Evolutionary conservation across 148 eudicot species (phyloP).

Genomic region (Rhododendron williamsianum): DNA sequence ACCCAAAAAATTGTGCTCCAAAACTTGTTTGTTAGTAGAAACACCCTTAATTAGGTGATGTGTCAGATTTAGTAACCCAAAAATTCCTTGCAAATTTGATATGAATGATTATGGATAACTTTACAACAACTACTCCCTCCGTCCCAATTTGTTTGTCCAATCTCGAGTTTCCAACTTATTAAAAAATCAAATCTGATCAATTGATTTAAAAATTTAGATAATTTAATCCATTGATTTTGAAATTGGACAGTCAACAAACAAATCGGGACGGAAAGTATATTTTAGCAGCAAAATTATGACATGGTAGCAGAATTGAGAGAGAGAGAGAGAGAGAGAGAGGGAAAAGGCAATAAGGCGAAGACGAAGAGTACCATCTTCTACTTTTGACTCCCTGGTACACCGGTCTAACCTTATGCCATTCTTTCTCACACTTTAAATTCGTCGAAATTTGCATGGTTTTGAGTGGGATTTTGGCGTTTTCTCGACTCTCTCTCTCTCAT

Average conservation of each 20-base stretch:
- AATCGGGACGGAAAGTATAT: too few species aligned
- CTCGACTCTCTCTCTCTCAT: background rate
- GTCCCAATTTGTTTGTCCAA: too few species aligned
- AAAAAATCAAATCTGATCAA: too few species aligned
- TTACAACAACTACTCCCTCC: too few species aligned
- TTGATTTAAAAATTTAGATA: too few species aligned
- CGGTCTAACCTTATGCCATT: background rate
- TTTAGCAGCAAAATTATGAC: too few species aligned
- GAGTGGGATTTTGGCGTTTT: conserved; percentile 27
- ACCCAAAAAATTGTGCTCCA: too few species aligned
- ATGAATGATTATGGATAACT: background rate
- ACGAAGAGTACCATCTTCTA: background rate
- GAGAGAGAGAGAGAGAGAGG: background rate
- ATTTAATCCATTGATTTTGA: too few species aligned
- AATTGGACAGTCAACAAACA: too few species aligned
- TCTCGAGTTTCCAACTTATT: too few species aligned
- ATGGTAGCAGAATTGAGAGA: background rate
- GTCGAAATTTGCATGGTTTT: conserved; percentile 20
- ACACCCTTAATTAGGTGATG: background rate
- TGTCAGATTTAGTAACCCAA: background rate
- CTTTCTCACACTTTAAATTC: conserved; percentile 14
- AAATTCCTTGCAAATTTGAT: background rate
- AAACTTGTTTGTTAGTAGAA: too few species aligned
- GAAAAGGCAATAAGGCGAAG: background rate
- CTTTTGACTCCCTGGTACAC: background rate